A percentile compares a stretch with the other conserved stretches of the same genome.
Conservation (phyloP, 139 green algal genomes). For the Chlorella ohadii region DNA sequence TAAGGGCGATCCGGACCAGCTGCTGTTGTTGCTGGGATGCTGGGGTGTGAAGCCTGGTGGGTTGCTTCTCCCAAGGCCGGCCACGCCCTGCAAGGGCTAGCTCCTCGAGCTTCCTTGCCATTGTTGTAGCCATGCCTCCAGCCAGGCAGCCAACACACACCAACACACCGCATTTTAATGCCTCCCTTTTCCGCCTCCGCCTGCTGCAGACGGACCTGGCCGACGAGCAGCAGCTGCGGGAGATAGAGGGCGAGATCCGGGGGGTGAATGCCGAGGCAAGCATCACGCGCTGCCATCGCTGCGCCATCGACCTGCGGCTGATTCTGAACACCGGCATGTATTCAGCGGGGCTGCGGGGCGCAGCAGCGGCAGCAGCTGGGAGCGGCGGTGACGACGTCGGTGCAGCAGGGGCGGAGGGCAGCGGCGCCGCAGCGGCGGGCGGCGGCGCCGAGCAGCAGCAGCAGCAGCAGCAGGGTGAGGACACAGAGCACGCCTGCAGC, state of each 20-base stretch:
- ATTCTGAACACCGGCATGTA: slow-evolving; percentile 73
- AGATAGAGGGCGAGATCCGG: slow-evolving; percentile 55
- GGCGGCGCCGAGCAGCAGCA: not conserved
- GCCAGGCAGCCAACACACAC: no score
- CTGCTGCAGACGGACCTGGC: slow-evolving; percentile 75
- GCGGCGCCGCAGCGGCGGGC: no score
- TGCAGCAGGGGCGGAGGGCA: no score
- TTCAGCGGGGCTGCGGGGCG: not conserved
- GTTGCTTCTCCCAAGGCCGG: no score
- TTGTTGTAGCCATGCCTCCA: no score
- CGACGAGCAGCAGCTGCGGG: slow-evolving; percentile 49
- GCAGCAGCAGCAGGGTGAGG: not conserved
- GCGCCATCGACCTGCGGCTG: slow-evolving; percentile 65
- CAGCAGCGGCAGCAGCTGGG: not conserved
- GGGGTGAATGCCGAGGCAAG: slow-evolving; percentile 75
- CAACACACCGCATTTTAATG: no score
- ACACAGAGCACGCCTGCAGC: not conserved
- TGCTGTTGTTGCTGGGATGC: no score
- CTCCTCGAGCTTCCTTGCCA: no score
- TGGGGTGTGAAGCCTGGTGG: no score
- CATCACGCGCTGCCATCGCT: slow-evolving; percentile 67
- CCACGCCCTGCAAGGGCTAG: no score
- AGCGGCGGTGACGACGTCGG: no score
- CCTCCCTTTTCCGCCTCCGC: no score
- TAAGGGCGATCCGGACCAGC: slow-evolving; percentile 29